These are phyloP conservation scores for Tetradesmus lagerheimii DNA, from an alignment of 139 green algal species.

Conservation along the genomic window DNA sequence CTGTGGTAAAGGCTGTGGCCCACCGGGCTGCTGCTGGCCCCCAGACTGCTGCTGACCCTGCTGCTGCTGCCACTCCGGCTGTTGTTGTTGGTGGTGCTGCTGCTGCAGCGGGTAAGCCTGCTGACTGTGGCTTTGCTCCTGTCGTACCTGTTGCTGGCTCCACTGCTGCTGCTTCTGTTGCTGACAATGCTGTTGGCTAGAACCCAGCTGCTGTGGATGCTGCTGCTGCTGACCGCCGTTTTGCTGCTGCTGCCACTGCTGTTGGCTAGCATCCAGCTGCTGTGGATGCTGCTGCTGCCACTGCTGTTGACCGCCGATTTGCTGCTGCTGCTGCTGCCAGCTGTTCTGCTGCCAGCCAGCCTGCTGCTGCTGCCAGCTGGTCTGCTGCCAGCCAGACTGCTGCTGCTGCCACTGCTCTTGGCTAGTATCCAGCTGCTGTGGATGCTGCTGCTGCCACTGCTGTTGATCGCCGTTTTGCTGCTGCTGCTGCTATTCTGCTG, in stretches of 20 bases:
- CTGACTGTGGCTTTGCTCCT: neutral
- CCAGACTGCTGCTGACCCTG: neutral
- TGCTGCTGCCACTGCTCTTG: neutral
- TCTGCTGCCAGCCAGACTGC: neutral
- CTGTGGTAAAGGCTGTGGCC: neutral
- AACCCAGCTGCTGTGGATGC: neutral
- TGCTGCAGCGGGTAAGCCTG: neutral
- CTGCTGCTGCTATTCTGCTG: neutral
- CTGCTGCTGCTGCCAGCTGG: neutral
- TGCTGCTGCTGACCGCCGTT: neutral
- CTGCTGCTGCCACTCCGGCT: neutral
- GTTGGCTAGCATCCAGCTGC: neutral
- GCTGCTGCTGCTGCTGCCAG: conserved; percentile 1
- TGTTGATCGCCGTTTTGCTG: neutral
- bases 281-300: neutral
- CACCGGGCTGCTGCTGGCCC: neutral
- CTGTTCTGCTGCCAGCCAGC: neutral
- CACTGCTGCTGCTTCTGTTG: neutral
- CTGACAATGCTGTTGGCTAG: too few species aligned
- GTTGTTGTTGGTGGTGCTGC: neutral
- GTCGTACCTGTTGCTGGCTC: neutral
- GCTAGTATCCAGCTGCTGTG: neutral
- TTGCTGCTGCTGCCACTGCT: neutral
- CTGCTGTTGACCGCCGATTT: neutral
- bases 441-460: neutral